Evolutionary conservation across 768 basidiomycete genomes (phyloP).

Genomic region (Boletus pseudo-olivaceus): DNA sequence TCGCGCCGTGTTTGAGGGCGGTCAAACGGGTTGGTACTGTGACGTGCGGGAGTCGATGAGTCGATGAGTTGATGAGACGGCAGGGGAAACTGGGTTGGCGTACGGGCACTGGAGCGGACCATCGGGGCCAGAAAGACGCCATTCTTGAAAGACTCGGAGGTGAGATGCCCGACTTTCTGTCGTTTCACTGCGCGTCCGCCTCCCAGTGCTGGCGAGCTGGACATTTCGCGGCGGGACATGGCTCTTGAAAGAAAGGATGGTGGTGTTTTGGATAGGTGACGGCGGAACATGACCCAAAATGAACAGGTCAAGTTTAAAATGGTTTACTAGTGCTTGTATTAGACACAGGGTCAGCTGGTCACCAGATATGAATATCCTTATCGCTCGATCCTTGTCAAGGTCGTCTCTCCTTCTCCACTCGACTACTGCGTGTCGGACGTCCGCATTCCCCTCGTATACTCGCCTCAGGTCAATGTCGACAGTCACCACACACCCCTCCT

Average conservation of each 20-base stretch:
- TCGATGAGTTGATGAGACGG: neutral
- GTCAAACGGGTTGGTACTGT: conserved; percentile 83
- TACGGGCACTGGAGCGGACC: conserved; percentile 91
- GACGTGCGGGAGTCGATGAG: conserved; percentile 12
- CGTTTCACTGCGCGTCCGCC: conserved; percentile 45
- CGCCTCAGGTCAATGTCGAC: conserved; percentile 24
- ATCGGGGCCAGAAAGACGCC: conserved; percentile 97
- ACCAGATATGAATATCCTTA: neutral
- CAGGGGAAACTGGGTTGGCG: conserved; percentile 29
- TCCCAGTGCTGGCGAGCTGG: conserved; percentile 31
- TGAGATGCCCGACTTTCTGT: conserved; percentile 54
- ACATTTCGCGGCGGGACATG: conserved; percentile 52
- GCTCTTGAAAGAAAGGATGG: neutral
- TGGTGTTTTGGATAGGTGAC: neutral
- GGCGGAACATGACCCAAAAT: neutral
- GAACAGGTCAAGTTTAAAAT: neutral
- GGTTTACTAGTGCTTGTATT: neutral
- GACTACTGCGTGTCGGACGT: neutral
- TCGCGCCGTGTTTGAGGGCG: conserved; percentile 89
- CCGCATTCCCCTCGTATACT: neutral
- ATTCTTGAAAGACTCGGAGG: conserved; percentile 74
- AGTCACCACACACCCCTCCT: conserved; percentile 37
- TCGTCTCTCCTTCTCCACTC: neutral
- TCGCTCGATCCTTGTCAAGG: neutral
- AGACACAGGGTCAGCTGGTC: no score